Evolutionary conservation across 768 basidiomycete species (phyloP).

Genomic region (Dioszegia hungarica): DNA sequence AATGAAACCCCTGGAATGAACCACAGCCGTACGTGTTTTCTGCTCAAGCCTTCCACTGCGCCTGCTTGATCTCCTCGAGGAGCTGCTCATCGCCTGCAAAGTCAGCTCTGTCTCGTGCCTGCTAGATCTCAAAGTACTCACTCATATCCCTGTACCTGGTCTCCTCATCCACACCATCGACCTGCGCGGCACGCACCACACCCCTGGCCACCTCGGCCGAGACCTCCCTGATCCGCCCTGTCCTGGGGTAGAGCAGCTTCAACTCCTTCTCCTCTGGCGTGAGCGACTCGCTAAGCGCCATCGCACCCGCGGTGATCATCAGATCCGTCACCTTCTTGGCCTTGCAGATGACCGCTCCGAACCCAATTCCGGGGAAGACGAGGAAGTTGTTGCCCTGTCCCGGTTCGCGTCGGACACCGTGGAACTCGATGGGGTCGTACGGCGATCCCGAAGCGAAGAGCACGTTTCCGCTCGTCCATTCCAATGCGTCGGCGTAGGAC

Average conservation of each 20-base stretch:
- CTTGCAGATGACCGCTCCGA: slow-evolving; percentile 57
- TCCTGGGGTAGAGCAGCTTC: slow-evolving; percentile 74
- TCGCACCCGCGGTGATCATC: slow-evolving; percentile 84
- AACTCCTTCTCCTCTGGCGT: slow-evolving; percentile 62
- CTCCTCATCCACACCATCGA: slow-evolving; percentile 52
- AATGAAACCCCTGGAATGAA: no score
- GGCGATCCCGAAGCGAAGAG: slow-evolving; percentile 84
- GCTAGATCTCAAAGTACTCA: slow-evolving; percentile 5
- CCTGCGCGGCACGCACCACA: slow-evolving; percentile 77
- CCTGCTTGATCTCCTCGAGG: slow-evolving; percentile 5
- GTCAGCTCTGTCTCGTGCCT: neutral
- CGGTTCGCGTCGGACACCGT: slow-evolving; percentile 61
- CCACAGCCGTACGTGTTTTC: no score
- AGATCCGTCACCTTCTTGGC: slow-evolving; percentile 68
- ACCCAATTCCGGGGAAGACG: slow-evolving; percentile 60
- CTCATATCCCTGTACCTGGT: slow-evolving; percentile 18
- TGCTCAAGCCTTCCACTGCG: slow-evolving; percentile 10
- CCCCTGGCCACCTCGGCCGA: slow-evolving; percentile 65
- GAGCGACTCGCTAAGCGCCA: slow-evolving; percentile 71
- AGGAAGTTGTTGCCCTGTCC: slow-evolving; percentile 97
- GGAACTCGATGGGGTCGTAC: slow-evolving; percentile 62
- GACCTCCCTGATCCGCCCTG: slow-evolving; percentile 81
- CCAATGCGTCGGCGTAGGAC: slow-evolving; percentile 39
- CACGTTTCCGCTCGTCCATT: slow-evolving; percentile 58
- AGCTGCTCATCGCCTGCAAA: neutral